phyloP scores from a whole-genome alignment of 495 filamentous ascomycete species.

The Baudoinia panamericana region DNA sequence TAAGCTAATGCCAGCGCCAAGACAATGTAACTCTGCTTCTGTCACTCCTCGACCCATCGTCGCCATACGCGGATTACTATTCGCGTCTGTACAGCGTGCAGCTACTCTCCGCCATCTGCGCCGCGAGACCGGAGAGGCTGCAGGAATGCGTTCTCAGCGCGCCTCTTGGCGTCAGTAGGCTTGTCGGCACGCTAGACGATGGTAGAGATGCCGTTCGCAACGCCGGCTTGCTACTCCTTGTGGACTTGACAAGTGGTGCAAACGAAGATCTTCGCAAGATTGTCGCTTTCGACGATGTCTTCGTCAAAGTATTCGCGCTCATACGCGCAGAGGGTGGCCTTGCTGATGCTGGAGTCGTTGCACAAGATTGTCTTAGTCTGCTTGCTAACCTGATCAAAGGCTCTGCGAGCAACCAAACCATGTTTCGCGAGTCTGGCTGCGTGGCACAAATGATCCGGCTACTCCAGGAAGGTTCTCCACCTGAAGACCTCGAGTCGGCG shows the following conservation, averaged over 20 bases:
- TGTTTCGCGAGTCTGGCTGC: conserved; percentile 83
- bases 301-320: conserved; percentile 70
- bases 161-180: conserved; percentile 71
- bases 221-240: conserved; percentile 55
- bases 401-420: conserved; percentile 84
- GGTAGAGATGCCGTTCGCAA: conserved; percentile 78
- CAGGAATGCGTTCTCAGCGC: conserved; percentile 88
- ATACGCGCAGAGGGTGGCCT: conserved; percentile 72
- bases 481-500: conserved; percentile 5
- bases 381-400: conserved; percentile 80
- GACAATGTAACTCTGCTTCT: conserved; percentile 90
- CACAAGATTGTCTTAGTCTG: conserved; percentile 89
- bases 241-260: conserved; percentile 48
- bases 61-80: conserved; percentile 58
- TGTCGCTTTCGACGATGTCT: conserved; percentile 87
- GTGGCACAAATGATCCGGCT: conserved; percentile 60
- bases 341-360: conserved; percentile 71
- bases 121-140: conserved; percentile 82
- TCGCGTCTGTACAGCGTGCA: conserved; percentile 86
- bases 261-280: conserved; percentile 84
- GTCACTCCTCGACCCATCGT: conserved; percentile 62
- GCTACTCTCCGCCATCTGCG: conserved; percentile 71
- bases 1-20: conserved; percentile 58
- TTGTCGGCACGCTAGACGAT: conserved; percentile 76
- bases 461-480: conserved; percentile 32